Evolutionary conservation across 768 basidiomycete species (phyloP).

Genomic region (Lactarius evosmus): DNA sequence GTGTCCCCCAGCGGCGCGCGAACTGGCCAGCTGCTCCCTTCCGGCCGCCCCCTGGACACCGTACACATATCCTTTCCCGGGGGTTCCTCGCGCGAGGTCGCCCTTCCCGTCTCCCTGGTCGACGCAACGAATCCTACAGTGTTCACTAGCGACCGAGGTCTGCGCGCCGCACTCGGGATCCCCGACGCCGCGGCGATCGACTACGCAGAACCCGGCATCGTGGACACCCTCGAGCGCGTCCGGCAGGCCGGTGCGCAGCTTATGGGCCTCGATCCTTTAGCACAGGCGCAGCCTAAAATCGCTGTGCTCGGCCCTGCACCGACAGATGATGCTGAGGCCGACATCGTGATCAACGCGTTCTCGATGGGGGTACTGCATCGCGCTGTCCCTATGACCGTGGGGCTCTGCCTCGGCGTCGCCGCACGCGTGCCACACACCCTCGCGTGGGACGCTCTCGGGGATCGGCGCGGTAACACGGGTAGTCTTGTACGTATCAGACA

Average conservation of each 20-base stretch:
- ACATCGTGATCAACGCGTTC: conserved; percentile 56
- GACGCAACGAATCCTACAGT: conserved; percentile 78
- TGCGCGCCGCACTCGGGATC: conserved; percentile 41
- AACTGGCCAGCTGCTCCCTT: conserved; percentile 68
- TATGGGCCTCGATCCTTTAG: conserved; percentile 63
- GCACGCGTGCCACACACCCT: conserved; percentile 52
- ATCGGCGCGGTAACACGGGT: conserved; percentile 19
- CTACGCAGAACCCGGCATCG: conserved; percentile 28
- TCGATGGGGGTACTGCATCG: conserved; percentile 73
- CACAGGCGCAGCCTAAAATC: conserved; percentile 70
- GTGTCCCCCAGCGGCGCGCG: conserved; percentile 62
- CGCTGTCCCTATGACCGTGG: conserved; percentile 72
- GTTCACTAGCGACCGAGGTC: conserved; percentile 49
- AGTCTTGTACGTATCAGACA: conserved; percentile 53
- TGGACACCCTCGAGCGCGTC: conserved; percentile 47
- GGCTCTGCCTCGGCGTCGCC: conserved; percentile 65
- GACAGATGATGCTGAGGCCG: conserved; percentile 37
- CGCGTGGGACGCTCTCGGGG: conserved; percentile 47
- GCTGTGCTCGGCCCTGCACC: conserved; percentile 47
- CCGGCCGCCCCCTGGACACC: conserved; percentile 47
- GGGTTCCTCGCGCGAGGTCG: background rate
- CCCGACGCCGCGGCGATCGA: conserved; percentile 23
- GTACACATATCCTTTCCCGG: conserved; percentile 37
- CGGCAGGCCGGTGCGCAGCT: conserved; percentile 51
- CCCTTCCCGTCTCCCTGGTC: conserved; percentile 50